Evolutionary conservation across 352 stramenopile species (phyloP).

Genomic region (Peronospora destructor): DNA sequence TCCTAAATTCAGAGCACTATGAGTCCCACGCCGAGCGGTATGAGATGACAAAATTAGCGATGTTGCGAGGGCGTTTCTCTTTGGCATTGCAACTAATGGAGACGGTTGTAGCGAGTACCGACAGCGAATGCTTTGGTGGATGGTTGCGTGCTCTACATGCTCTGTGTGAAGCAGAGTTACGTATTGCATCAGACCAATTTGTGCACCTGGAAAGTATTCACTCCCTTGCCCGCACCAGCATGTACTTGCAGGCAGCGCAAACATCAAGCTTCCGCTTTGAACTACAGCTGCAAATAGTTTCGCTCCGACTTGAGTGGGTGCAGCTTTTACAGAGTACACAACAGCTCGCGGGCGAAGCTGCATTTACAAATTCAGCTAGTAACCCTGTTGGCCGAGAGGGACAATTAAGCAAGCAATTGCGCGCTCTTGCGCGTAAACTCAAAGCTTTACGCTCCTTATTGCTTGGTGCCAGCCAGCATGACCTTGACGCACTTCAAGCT

Average conservation of each 20-base stretch:
- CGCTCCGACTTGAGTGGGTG: slow-evolving; percentile 34
- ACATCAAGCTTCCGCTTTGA: slow-evolving; percentile 40
- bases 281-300: slow-evolving; percentile 35
- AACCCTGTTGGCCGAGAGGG: slow-evolving; percentile 21
- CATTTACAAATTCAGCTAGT: slow-evolving; percentile 28
- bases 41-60: slow-evolving; percentile 35
- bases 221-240: slow-evolving; percentile 15
- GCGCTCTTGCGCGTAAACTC: slow-evolving; percentile 23
- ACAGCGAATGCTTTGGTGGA: slow-evolving; percentile 42
- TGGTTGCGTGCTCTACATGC: slow-evolving; percentile 36
- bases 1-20: slow-evolving; percentile 16
- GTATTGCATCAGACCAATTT: slow-evolving; percentile 15
- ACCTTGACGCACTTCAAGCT: slow-evolving; percentile 26
- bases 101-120: slow-evolving; percentile 16
- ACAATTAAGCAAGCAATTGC: slow-evolving; percentile 21
- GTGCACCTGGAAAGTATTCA: slow-evolving; percentile 31
- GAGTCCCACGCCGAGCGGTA: slow-evolving; percentile 39
- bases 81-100: slow-evolving; percentile 25
- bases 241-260: slow-evolving; percentile 31
- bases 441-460: slow-evolving; percentile 22
- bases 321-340: slow-evolving; percentile 38
- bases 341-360: slow-evolving; percentile 38
- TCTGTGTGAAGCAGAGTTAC: slow-evolving; percentile 31
- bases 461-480: slow-evolving; percentile 22
- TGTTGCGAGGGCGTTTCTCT: slow-evolving; percentile 31